A percentile compares a stretch with the other conserved stretches of the same genome.
phyloP scores from a whole-genome alignment of 257 asterid genomes.

The Petunia axillaris region DNA sequence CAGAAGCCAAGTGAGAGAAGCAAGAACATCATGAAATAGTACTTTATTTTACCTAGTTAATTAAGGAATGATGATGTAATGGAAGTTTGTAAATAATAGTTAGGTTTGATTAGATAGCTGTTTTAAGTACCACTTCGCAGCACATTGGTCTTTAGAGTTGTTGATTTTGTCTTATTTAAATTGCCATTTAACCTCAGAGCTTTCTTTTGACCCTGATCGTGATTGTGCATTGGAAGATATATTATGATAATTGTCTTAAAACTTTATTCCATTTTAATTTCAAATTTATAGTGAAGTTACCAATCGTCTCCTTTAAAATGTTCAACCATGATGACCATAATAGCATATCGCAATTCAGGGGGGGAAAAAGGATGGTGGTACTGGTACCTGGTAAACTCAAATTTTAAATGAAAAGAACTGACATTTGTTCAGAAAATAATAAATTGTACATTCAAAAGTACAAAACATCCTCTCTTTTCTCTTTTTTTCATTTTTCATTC shows the following conservation, averaged over 20 bases:
- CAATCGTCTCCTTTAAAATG: not conserved
- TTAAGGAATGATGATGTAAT: not conserved
- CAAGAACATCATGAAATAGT: not conserved
- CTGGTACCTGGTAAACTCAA: not conserved
- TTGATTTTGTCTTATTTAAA: too few relatives aligned
- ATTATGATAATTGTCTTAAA: not conserved
- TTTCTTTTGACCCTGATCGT: too few relatives aligned
- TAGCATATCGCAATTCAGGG: not conserved
- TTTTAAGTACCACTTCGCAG: too few relatives aligned
- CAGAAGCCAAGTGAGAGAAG: conserved; percentile 50
- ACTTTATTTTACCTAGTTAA: not conserved
- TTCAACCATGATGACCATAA: not conserved
- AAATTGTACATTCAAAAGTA: not conserved
- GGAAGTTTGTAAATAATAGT: not conserved
- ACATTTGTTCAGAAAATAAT: not conserved
- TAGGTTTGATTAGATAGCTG: too few relatives aligned
- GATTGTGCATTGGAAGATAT: not conserved
- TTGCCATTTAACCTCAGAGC: too few relatives aligned
- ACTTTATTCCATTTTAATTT: not conserved
- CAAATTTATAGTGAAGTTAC: not conserved
- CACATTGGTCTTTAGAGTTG: too few relatives aligned
- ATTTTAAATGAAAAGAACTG: not conserved
- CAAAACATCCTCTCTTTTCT: not conserved
- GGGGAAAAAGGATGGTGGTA: too few relatives aligned
- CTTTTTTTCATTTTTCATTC: not conserved